Percentiles rank a stretch among this genome's conserved stretches.
Evolutionary conservation across 257 asterid genomes (phyloP).

Genomic region (Scutellaria barbata): DNA sequence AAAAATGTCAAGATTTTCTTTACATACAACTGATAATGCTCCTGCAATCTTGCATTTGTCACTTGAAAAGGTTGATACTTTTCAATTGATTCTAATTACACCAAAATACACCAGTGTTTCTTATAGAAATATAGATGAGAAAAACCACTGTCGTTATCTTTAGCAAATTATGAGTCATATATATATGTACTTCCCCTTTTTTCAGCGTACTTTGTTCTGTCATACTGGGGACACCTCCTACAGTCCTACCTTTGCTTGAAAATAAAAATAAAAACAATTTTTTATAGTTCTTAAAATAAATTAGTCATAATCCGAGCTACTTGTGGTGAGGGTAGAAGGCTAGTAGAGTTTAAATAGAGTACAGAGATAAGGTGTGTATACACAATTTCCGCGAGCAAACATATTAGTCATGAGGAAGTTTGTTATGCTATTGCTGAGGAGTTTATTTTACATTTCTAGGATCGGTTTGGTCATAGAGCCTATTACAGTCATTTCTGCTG

Average conservation of each 20-base stretch:
- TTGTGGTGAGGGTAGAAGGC: conserved; percentile 20
- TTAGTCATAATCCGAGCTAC: neutral
- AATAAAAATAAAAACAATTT: conserved; percentile 5
- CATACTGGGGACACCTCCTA: conserved; percentile 9
- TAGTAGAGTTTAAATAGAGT: neutral
- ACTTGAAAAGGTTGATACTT: neutral
- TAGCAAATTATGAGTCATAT: conserved; percentile 10
- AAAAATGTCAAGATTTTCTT: conserved; percentile 1
- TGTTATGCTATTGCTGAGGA: neutral
- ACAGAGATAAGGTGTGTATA: neutral
- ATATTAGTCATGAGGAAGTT: too few relatives aligned
- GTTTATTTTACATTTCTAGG: conserved; percentile 6
- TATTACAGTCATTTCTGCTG: neutral
- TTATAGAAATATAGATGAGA: too few relatives aligned
- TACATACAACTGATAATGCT: conserved; percentile 5
- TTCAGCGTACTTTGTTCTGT: neutral
- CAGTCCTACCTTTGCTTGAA: conserved; percentile 19
- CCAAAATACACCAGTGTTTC: too few relatives aligned
- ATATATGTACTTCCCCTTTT: conserved; percentile 2
- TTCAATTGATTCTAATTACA: too few relatives aligned
- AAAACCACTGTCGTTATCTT: too few relatives aligned
- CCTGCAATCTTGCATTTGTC: neutral
- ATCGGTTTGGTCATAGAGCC: neutral
- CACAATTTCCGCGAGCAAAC: too few relatives aligned
- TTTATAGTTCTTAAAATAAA: neutral